phyloP scores from a whole-genome alignment of 2,329 filamentous ascomycete genomes.

The Hirsutella minnesotensis region DNA sequence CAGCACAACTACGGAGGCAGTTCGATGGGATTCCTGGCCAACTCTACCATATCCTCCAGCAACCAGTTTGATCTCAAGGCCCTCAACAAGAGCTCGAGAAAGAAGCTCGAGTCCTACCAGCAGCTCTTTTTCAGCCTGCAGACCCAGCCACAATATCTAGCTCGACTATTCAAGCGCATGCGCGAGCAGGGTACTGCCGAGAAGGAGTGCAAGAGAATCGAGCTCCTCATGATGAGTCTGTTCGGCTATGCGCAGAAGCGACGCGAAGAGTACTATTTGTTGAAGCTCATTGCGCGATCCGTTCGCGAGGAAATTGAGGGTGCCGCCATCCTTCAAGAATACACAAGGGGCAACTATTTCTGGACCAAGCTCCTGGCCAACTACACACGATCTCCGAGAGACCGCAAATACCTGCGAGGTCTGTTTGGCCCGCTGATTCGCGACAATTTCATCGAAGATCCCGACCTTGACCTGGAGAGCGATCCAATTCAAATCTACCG shows the following conservation, averaged over 20 bases:
- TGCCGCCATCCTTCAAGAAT: conserved; percentile 66
- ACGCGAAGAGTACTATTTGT: conserved; percentile 88
- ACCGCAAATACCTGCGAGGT: conserved; percentile 84
- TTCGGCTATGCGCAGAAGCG: conserved; percentile 97
- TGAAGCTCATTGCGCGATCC: conserved; percentile 76
- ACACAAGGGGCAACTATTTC: conserved; percentile 81
- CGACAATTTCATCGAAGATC: conserved; percentile 87
- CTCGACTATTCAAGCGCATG: conserved; percentile 72
- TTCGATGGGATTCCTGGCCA: conserved; percentile 72
- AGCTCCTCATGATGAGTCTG: conserved; percentile 88
- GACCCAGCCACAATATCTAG: conserved; percentile 90
- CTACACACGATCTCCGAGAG: conserved; percentile 82
- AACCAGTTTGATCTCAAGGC: conserved; percentile 96
- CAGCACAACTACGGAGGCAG: conserved; percentile 93
- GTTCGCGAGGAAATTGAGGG: conserved; percentile 77
- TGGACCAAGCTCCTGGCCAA: conserved; percentile 78
- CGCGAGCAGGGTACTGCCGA: conserved; percentile 77
- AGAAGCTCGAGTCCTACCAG: conserved; percentile 93
- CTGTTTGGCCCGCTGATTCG: conserved; percentile 75
- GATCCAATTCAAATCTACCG: conserved; percentile 96
- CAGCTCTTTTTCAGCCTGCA: conserved; percentile 96
- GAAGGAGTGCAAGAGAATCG: conserved; percentile 84
- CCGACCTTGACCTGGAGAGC: conserved; percentile 83
- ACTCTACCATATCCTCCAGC: conserved; percentile 74
- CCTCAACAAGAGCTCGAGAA: conserved; percentile 89